These are phyloP conservation scores for Taphrina pruni DNA, from an alignment of 1,139 yeast genomes.

Conservation along the genomic window DNA sequence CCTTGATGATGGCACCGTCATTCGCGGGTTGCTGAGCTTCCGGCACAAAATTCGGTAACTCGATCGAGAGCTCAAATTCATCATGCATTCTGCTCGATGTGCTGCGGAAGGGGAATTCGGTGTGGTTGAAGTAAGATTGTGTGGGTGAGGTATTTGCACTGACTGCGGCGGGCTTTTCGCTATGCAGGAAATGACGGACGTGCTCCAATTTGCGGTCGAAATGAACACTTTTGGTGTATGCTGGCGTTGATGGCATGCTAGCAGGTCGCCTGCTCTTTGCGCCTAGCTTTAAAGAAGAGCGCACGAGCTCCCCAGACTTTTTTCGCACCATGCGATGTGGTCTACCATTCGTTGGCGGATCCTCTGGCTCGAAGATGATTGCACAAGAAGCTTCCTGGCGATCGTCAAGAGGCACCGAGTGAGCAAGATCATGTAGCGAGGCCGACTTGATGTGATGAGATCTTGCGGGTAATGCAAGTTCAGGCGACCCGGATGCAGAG, in stretches of 20 bases:
- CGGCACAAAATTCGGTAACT: constrained; percentile 58
- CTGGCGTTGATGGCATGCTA: constrained; percentile 77
- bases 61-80: constrained; percentile 59
- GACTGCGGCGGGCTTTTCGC: constrained; percentile 77
- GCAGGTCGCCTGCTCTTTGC: constrained; percentile 52
- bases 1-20: constrained; percentile 55
- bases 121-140: constrained; percentile 48
- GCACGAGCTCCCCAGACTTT: constrained; percentile 81
- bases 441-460: constrained; percentile 16
- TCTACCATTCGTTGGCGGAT: constrained; percentile 19
- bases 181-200: constrained; percentile 71
- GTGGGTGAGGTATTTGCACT: constrained; percentile 68
- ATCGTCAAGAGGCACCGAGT: not conserved
- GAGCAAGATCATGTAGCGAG: constrained; percentile 8
- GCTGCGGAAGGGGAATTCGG: constrained; percentile 32
- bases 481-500: not conserved
- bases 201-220: constrained; percentile 71
- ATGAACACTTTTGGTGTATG: constrained; percentile 71
- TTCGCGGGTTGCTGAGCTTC: constrained; percentile 50
- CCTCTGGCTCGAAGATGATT: constrained; percentile 27
- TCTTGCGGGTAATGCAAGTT: not conserved
- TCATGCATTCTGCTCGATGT: constrained; percentile 49
- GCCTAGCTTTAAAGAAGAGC: constrained; percentile 68
- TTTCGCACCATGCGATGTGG: constrained; percentile 60
- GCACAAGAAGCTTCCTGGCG: constrained; percentile 14